A percentile compares a stretch with the other conserved stretches of the same genome.
These are phyloP conservation scores for Coemansia sp. DNA, from an alignment of 192 early-diverging fungal genomes.

Conservation along the genomic window DNA sequence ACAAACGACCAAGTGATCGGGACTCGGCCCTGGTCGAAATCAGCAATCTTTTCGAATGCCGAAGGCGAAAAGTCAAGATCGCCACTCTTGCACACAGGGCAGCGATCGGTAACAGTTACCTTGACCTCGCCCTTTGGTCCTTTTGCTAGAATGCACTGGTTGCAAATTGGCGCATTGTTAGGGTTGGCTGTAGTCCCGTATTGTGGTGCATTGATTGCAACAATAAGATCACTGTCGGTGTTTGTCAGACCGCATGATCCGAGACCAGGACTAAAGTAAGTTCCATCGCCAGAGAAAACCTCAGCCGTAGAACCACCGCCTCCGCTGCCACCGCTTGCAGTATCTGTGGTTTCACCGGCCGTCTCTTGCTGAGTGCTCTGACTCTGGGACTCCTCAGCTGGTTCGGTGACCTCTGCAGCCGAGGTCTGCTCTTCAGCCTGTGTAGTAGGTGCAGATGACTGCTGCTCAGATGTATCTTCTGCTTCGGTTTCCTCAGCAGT, in stretches of 20 bases:
- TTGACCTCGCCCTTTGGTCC: conserved; percentile 48
- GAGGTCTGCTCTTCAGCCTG: conserved; percentile 2
- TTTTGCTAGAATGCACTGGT: conserved; percentile 51
- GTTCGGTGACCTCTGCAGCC: background rate
- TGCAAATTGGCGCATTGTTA: conserved; percentile 49
- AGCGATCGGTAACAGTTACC: conserved; percentile 56
- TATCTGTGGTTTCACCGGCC: background rate
- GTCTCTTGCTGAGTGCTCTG: background rate
- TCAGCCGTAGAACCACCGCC: conserved; percentile 13
- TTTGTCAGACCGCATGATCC: conserved; percentile 57
- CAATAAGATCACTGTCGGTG: conserved; percentile 52
- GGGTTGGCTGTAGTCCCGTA: conserved; percentile 54
- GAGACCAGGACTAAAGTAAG: conserved; percentile 55
- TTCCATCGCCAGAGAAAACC: conserved; percentile 56
- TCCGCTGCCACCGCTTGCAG: conserved; percentile 1
- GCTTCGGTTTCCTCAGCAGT: background rate
- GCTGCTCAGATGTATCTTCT: background rate
- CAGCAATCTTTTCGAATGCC: conserved; percentile 56
- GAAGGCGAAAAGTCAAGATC: conserved; percentile 56
- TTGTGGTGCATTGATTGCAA: conserved; percentile 58
- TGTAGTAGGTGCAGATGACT: background rate
- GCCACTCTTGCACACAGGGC: conserved; percentile 52
- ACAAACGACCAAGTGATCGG: conserved; percentile 56
- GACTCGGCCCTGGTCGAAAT: conserved; percentile 47
- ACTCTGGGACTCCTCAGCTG: background rate